Evolutionary conservation across 208 protist species (phyloP).

Genomic region (Leishmania tropica): DNA sequence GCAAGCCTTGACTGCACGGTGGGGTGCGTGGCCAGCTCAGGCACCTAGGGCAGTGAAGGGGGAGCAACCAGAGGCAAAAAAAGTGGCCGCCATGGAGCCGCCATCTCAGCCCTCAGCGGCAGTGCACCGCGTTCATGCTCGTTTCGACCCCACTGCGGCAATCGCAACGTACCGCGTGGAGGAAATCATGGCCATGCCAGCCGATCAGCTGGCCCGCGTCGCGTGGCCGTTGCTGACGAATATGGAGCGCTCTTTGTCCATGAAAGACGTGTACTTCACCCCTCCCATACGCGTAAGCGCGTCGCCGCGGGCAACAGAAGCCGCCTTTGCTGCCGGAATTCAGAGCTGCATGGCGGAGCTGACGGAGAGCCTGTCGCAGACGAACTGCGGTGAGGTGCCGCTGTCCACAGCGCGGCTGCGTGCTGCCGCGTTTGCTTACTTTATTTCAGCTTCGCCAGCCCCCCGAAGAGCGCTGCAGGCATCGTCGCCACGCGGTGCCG

Average conservation of each 20-base stretch:
- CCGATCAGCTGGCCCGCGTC: slow-evolving; percentile 38
- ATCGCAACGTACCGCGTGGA: slow-evolving; percentile 35
- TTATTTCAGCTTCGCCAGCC: slow-evolving; percentile 1
- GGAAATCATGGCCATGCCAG: slow-evolving; percentile 55
- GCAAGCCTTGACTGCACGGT: not conserved
- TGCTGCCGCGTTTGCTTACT: slow-evolving; percentile 24
- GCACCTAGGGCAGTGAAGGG: not conserved
- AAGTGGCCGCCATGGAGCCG: not conserved
- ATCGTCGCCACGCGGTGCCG: not conserved
- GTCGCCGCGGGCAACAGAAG: slow-evolving; percentile 32
- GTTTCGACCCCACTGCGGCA: slow-evolving; percentile 15
- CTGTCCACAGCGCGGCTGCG: slow-evolving; percentile 26
- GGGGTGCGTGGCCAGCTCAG: not conserved
- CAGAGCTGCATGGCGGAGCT: slow-evolving; percentile 25
- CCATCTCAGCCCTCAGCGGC: not conserved
- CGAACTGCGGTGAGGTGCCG: slow-evolving; percentile 16
- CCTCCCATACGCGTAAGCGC: slow-evolving; percentile 41
- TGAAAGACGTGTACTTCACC: slow-evolving; percentile 34
- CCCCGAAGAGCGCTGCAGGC: not conserved
- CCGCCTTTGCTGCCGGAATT: slow-evolving; percentile 27
- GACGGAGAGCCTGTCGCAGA: slow-evolving; percentile 9
- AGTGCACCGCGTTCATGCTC: slow-evolving; percentile 1
- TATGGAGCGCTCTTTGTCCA: slow-evolving; percentile 17
- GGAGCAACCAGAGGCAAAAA: not conserved
- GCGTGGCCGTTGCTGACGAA: slow-evolving; percentile 52